A percentile compares a stretch with the other conserved stretches of the same genome.
These are phyloP conservation scores for Dendryphion nanum DNA, from an alignment of 2,329 filamentous ascomycete genomes.

Conservation along the genomic window DNA sequence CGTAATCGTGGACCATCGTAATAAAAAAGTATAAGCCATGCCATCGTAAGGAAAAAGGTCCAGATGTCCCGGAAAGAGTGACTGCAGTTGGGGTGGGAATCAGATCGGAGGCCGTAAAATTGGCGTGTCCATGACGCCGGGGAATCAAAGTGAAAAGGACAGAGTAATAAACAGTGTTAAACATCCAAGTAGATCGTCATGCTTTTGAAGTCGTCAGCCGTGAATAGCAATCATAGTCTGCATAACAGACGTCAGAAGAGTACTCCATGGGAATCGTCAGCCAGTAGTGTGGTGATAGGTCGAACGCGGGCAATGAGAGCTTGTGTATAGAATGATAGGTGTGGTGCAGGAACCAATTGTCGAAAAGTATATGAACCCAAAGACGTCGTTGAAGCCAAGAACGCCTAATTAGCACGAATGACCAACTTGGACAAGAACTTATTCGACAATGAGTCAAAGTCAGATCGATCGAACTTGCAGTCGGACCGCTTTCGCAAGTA, in stretches of 20 bases:
- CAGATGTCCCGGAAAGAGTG: conserved; percentile 23
- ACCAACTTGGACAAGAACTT: conserved; percentile 97
- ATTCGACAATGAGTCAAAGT: conserved; percentile 95
- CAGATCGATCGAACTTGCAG: conserved; percentile 81
- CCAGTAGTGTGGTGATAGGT: conserved; percentile 24
- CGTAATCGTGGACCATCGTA: conserved; percentile 21
- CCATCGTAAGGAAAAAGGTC: conserved; percentile 23
- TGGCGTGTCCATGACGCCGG: conserved; percentile 34
- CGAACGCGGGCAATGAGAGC: conserved; percentile 27
- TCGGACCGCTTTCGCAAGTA: conserved; percentile 80
- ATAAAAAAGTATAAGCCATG: conserved; percentile 16
- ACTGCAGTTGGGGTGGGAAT: conserved; percentile 27
- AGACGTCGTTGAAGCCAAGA: conserved; percentile 3
- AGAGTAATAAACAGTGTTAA: conserved; percentile 20
- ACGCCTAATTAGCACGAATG: conserved; percentile 77
- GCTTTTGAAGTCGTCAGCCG: conserved; percentile 35
- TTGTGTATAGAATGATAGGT: conserved; percentile 16
- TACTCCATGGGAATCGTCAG: conserved; percentile 31
- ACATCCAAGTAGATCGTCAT: conserved; percentile 23
- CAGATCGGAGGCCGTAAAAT: conserved; percentile 27
- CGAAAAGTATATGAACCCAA: conserved; percentile 11
- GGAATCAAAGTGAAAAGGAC: conserved; percentile 36
- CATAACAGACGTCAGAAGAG: conserved; percentile 28
- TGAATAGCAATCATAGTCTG: conserved; percentile 21
- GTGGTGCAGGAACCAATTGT: conserved; percentile 17